Evolutionary conservation across 1,139 yeast species (phyloP).

Genomic region (Blastobotrys buckinghamii): DNA sequence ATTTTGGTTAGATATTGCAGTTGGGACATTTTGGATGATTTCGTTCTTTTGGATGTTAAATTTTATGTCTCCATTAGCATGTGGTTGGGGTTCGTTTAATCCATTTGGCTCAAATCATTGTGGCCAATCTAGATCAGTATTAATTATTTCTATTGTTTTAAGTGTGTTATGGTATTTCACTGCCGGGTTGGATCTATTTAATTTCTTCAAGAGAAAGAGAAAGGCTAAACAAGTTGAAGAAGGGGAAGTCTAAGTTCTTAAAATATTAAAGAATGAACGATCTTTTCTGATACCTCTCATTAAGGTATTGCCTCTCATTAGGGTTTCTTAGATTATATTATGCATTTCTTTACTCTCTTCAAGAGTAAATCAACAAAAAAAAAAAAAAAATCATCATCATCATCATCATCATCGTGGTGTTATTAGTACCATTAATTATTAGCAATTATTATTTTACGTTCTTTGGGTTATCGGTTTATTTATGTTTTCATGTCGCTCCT

Average conservation of each 20-base stretch:
- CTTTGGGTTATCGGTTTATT: too few species aligned
- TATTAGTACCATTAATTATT: too few species aligned
- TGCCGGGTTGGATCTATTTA: slow-evolving; percentile 21
- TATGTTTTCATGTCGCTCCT: too few species aligned
- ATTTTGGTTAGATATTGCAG: slow-evolving; percentile 27
- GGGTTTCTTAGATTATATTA: too few species aligned
- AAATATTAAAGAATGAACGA: neutral
- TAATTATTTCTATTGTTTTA: slow-evolving; percentile 26
- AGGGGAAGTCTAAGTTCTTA: slow-evolving; percentile 10
- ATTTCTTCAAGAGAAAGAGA: slow-evolving; percentile 16
- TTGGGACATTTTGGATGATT: slow-evolving; percentile 27
- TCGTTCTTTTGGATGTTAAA: slow-evolving; percentile 31
- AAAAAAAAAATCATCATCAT: too few species aligned
- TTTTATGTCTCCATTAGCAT: slow-evolving; percentile 24
- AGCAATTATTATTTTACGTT: too few species aligned
- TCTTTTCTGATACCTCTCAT: too few species aligned
- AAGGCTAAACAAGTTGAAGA: slow-evolving; percentile 6
- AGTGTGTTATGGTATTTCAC: slow-evolving; percentile 28
- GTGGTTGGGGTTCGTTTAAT: slow-evolving; percentile 30
- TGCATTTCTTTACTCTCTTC: too few species aligned
- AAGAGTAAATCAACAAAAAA: too few species aligned
- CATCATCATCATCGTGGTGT: too few species aligned
- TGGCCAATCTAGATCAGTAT: slow-evolving; percentile 29
- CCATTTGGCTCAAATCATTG: slow-evolving; percentile 30
- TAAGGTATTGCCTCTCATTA: too few species aligned